A percentile compares a stretch with the other conserved stretches of the same genome.
Evolutionary conservation across 371 early-diverging fungal species (phyloP).

Genomic region (Cokeromyces recurvatus): DNA sequence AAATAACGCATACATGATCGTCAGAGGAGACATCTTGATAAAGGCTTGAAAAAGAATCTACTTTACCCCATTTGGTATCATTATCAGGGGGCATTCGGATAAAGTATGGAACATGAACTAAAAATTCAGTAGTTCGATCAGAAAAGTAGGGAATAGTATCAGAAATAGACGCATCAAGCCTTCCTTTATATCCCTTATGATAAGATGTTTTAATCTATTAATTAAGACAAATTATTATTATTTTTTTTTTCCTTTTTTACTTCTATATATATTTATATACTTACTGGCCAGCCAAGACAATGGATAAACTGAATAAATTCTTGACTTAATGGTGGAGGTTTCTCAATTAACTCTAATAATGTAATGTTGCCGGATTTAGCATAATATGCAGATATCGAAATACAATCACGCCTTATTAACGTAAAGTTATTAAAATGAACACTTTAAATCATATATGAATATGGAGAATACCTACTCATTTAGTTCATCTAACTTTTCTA

Average conservation of each 20-base stretch:
- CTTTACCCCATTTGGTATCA: conserved; percentile 13
- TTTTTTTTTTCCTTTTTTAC: no score
- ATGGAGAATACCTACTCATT: conserved; percentile 53
- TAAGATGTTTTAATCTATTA: conserved; percentile 44
- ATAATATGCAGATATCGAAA: conserved; percentile 62
- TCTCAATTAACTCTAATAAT: conserved; percentile 54
- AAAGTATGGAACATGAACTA: conserved; percentile 70
- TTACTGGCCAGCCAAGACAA: conserved; percentile 71
- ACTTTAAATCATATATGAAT: no score
- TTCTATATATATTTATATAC: conserved; percentile 8
- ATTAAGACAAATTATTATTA: neutral
- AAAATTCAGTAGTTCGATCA: conserved; percentile 60
- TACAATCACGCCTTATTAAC: conserved; percentile 66
- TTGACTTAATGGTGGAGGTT: conserved; percentile 41
- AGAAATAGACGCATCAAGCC: conserved; percentile 49
- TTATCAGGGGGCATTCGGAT: conserved; percentile 26
- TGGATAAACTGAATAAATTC: conserved; percentile 68
- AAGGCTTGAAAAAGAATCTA: no score
- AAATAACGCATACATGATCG: conserved; percentile 60
- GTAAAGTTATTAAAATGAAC: neutral
- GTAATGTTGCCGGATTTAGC: conserved; percentile 47
- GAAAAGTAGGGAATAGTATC: conserved; percentile 70
- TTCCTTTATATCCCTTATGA: conserved; percentile 67
- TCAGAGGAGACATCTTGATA: conserved; percentile 48
- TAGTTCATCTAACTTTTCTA: conserved; percentile 61